Percentiles rank a stretch among this genome's conserved stretches.
Conservation (phyloP, 1,284 basidiomycete genomes). For the Porodaedalea pini region DNA sequence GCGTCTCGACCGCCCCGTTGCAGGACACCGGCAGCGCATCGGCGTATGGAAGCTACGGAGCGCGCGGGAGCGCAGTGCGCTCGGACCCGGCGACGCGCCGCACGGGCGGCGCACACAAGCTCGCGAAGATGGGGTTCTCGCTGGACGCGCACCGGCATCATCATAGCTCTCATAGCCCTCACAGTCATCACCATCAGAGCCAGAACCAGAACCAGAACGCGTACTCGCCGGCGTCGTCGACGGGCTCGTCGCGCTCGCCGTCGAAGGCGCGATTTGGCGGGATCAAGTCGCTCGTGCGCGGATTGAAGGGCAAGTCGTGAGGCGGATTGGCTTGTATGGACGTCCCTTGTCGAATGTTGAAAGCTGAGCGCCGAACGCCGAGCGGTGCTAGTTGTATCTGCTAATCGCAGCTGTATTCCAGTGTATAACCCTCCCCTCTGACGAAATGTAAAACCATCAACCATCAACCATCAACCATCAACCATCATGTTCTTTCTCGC, state of each 20-base stretch:
- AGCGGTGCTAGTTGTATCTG: too few relatives aligned
- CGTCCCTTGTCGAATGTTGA: too few relatives aligned
- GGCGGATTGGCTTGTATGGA: background rate
- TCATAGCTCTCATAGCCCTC: background rate
- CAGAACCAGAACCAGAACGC: background rate
- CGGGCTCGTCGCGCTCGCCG: slow-evolving; percentile 8
- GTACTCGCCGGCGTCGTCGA: slow-evolving; percentile 2
- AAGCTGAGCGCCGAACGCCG: too few relatives aligned
- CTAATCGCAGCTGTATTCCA: too few relatives aligned
- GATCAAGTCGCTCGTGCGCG: slow-evolving; percentile 17
- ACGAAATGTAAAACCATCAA: too few relatives aligned
- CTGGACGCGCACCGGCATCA: slow-evolving; percentile 10
- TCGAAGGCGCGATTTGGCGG: slow-evolving; percentile 18
- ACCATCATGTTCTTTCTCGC: too few relatives aligned
- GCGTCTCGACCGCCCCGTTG: slow-evolving; percentile 20
- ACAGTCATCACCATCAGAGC: background rate
- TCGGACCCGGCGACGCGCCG: background rate
- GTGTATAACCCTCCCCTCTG: too few relatives aligned
- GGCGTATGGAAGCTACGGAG: background rate
- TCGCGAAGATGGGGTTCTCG: slow-evolving; percentile 19
- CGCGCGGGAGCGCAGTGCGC: background rate
- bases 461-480: too few relatives aligned
- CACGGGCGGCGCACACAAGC: slow-evolving; percentile 12
- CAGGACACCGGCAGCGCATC: background rate
- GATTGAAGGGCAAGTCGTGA: slow-evolving; percentile 16